Evolutionary conservation across 495 filamentous ascomycete genomes (phyloP), one percentile per base, ranked within the genome.

Genomic region (Tuber microsphaerosporum): DNA sequence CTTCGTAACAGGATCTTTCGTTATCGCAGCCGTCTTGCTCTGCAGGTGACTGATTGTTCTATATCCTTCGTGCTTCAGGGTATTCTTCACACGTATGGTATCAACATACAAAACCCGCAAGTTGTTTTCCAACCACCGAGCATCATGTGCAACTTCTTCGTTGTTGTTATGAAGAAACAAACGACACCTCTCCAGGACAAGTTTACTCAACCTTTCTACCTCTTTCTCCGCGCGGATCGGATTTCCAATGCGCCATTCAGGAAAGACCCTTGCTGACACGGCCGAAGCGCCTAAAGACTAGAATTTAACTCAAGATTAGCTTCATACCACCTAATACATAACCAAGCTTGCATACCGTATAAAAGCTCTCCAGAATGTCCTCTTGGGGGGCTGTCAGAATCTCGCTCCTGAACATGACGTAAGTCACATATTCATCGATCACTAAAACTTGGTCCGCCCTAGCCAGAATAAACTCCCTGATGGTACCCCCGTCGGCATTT

Each of bases 81-180:
- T 91, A 71, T 91, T 88, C 37, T 90, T 89, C 70, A 97, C 87
- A 8, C 88, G 87, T 71, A 99, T 90, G 2, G 90, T 90, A 31
- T 88, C 87, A 19, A 97, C 94, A 68, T 89, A 87, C 74, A 90
- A 86, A n/a, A 98, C 91, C 14, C 85, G 86, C 19, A 99, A 84
- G 78, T 94, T 92, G 77, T 92, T 91, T 82, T 97, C 93, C 14
- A 98, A 86, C 95, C 95, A 99, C 79, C 89, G 90, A 19, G 88
- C 87, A 82, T 97, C 93, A 80, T 93, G 92, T 74, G 91, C 91
- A 76, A 98, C 89, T 73, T 94, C 90, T 61, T 91, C 89, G 56
- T 82, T 85, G 76, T 87, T 86, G 75, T 85, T 87, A 81, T 97
- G 89, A 70, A 98, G 84, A 83, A 97, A 98, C 20, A 99, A 86